Base-by-base conservation (phyloP, 257 asterid genomes). In the Nicotiana noctiflora region DNA sequence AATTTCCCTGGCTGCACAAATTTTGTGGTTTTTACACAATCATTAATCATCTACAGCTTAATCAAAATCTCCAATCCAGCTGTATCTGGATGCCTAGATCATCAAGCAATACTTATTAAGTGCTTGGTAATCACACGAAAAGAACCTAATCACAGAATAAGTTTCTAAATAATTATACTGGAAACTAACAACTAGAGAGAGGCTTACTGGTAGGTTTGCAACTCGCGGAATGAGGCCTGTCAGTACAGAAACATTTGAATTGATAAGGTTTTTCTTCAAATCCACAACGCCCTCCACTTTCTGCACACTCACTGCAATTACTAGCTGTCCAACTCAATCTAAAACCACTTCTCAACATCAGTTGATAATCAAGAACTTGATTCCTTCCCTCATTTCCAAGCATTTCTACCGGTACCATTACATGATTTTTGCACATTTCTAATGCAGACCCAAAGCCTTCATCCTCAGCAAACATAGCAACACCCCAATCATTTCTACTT, bases 281-380 rank as follows among this genome's bases (percentile, higher is more conserved):
- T 2, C 97, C 94, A 80, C 97, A 92, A 44, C 84, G 85, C 6
- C 94, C 94, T 5, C 93, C 86, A n/a, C 97, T 92, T 1, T 13
- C 5, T 52, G 27, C 32, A 31, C 97, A 92, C 0, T 0, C 68
- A 6, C 63, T 62, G 62, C 94, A 90, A 21, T 86, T 85, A 82
- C 64, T 52, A 0, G 87, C 92, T 3, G 0, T 86, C 98, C 97
- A 94, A 0, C 65, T 85, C 87, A 90, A 34, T 32, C 55, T 56
- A 75, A 93, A 89, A 9, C 96, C 98, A 70, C 84, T 89, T 55
- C 83, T 88, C 88, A 90, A 79, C 3, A 86, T 67, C 82, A 37
- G 83, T 1, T 8, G 62, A 83, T 85, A 77, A 46, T 86, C 51
- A 2, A 62, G 81, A 8, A 44, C 46, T 46, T 31, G 86, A 13